Percentiles rank a stretch among this genome's conserved stretches.
These are phyloP conservation scores for Jaltomata sinuosa DNA, from an alignment of 257 asterid species.

Conservation along the genomic window DNA sequence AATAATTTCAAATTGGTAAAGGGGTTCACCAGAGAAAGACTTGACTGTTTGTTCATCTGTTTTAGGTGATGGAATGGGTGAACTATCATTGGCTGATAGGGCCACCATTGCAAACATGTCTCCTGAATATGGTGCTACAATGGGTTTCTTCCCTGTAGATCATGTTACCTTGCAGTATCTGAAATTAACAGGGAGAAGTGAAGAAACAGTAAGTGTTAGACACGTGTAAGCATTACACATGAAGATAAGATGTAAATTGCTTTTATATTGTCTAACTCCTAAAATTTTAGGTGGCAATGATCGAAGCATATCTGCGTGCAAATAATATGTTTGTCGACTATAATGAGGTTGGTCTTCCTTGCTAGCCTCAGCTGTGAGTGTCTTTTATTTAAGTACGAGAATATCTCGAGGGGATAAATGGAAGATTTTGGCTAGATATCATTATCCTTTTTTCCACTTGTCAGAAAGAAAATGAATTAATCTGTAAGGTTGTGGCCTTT, in stretches of 20 bases:
- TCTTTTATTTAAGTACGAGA: background rate
- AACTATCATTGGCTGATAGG: slow-evolving; percentile 92
- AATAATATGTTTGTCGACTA: slow-evolving; percentile 92
- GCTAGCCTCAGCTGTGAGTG: background rate
- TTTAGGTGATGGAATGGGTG: slow-evolving; percentile 76
- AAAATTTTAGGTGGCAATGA: slow-evolving; percentile 64
- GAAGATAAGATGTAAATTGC: background rate
- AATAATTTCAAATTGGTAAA: background rate
- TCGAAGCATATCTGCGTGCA: slow-evolving; percentile 95
- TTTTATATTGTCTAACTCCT: background rate
- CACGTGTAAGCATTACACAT: background rate
- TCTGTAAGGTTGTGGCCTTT: background rate
- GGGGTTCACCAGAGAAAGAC: background rate
- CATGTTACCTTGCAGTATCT: slow-evolving; percentile 81
- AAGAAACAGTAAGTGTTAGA: slow-evolving; percentile 65
- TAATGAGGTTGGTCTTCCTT: slow-evolving; percentile 42
- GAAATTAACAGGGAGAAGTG: slow-evolving; percentile 90
- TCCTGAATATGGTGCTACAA: slow-evolving; percentile 97
- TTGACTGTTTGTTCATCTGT: background rate
- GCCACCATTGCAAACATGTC: slow-evolving; percentile 99
- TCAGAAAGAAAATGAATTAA: background rate
- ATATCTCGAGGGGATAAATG: background rate
- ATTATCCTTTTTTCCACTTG: background rate
- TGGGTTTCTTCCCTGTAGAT: slow-evolving; percentile 98
- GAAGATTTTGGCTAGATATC: background rate